Base-by-base conservation (phyloP, 164 flowering plant genomes). In the Litsea cubeba region DNA sequence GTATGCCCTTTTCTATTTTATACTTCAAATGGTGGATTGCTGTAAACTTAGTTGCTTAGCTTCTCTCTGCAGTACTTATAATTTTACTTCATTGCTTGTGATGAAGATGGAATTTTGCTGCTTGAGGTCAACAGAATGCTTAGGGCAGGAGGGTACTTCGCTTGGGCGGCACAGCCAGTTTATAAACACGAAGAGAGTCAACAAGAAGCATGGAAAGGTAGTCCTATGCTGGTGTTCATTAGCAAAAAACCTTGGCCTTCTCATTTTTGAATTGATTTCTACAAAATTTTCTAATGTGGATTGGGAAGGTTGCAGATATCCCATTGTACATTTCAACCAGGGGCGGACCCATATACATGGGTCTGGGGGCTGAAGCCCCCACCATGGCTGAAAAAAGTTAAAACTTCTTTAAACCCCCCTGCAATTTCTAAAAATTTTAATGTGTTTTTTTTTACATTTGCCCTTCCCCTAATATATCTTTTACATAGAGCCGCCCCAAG, bases 111-210 rank as follows among this genome's bases (percentile, higher is more conserved):
- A 68, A 82, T 84, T 71, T 84, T 89, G 88, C 92, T 93, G 71
- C 92, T 93, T 71, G 98, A 93, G 83, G 89, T 89, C 70, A 85
- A 93, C 77, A 88, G 98, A 78, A 77, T 93, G 89, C 92, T 93
- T 12, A 79, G 94, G 66, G 88, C 89, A 25, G 98, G 98, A 77
- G 95, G 98, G 71, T 93, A 88, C 80, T 91, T 93, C 80, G 90
- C 83, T 77, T 93, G 98, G 98, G 97, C 98, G n/a, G 97, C 98
- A 72, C 97, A 91, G 70, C 95, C 98, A 65, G 98, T 93, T 74
- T 90, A 91, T 80, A 91, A 93, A 83, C 92, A 90, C 77, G 97
- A 93, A 74, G 85, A 79, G 64, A 79, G 73, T 58, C 81, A 88
- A 25, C 88, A 85, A 82, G 91, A 89, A 81, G 97, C 88, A 78